Percentiles rank a stretch among this genome's conserved stretches.
Conservation (phyloP, 306 rosid species). For the Lagenaria siceraria region DNA sequence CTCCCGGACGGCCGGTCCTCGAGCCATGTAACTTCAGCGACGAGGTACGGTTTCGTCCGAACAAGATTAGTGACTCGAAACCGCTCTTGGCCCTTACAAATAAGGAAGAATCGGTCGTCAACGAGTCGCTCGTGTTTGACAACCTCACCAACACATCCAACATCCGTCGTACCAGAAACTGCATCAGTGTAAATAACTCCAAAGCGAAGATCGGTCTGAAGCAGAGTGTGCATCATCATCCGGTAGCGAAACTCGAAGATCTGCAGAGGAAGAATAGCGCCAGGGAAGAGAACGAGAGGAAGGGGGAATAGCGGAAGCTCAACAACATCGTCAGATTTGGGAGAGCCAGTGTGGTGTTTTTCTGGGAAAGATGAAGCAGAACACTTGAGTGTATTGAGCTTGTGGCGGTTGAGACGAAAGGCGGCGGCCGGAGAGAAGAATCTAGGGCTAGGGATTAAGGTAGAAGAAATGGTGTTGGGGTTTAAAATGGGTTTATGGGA, state of each 20-base stretch:
- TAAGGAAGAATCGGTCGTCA: constrained; percentile 85
- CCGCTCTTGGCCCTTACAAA: constrained; percentile 95
- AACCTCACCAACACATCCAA: constrained; percentile 93
- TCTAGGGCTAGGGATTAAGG: constrained; percentile 29
- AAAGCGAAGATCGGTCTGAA: constrained; percentile 93
- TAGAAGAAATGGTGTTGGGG: constrained; percentile 21
- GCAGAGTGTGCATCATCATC: constrained; percentile 97
- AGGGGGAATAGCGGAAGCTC: constrained; percentile 92
- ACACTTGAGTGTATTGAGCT: constrained; percentile 37
- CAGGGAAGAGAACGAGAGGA: constrained; percentile 88
- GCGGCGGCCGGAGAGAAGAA: constrained; percentile 13
- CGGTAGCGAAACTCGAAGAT: constrained; percentile 99
- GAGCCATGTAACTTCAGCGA: constrained; percentile 79
- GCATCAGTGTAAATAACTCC: constrained; percentile 80
- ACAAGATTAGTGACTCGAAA: constrained; percentile 61
- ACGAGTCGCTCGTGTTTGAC: constrained; percentile 95
- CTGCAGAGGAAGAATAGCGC: constrained; percentile 88
- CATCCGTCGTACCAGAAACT: constrained; percentile 64
- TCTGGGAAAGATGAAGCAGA: constrained; percentile 83
- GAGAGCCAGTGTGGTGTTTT: constrained; percentile 58
- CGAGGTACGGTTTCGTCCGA: constrained; percentile 82
- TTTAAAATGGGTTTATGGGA: constrained; percentile 41
- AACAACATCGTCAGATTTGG: constrained; percentile 62
- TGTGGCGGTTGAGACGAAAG: constrained; percentile 20
- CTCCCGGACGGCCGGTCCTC: constrained; percentile 80